These are phyloP conservation scores for Trichosporon sp. DNA, from an alignment of 1,284 basidiomycete species.

Conservation along the genomic window DNA sequence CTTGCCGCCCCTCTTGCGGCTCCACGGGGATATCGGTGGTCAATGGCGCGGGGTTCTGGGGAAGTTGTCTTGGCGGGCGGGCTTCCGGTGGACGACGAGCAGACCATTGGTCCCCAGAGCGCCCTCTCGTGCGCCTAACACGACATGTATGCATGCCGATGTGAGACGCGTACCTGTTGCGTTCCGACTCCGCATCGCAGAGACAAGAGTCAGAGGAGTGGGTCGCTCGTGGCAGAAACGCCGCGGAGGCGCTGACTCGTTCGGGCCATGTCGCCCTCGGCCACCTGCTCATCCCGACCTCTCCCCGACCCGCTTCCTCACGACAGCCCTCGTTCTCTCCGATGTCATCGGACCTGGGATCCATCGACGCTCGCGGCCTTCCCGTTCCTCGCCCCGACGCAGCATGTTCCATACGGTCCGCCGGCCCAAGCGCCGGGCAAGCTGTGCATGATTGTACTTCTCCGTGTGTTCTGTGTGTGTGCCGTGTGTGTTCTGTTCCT, in stretches of 20 bases:
- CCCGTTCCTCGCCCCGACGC: neutral
- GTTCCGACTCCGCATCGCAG: neutral
- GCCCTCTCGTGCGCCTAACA: neutral
- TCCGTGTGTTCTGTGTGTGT: neutral
- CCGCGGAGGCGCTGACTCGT: slow-evolving; percentile 3
- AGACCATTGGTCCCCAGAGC: neutral
- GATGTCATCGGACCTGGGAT: neutral
- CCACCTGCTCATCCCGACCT: neutral
- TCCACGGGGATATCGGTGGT: slow-evolving; percentile 6
- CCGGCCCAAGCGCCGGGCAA: no score
- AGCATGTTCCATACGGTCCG: neutral
- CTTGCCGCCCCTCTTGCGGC: neutral
- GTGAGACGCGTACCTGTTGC: neutral
- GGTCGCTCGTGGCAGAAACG: slow-evolving; percentile 4
- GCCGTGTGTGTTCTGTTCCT: neutral
- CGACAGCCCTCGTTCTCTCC: neutral
- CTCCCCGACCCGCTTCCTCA: neutral
- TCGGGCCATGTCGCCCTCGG: neutral
- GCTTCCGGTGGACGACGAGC: neutral
- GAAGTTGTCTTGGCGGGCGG: neutral
- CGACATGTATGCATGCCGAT: neutral
- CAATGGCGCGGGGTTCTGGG: neutral
- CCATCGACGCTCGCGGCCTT: neutral
- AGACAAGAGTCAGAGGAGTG: neutral
- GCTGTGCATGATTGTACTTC: neutral